Evolutionary conservation across 768 basidiomycete genomes (phyloP), one percentile per base, ranked within the genome.

Genomic region (Pisolithus orientalis): DNA sequence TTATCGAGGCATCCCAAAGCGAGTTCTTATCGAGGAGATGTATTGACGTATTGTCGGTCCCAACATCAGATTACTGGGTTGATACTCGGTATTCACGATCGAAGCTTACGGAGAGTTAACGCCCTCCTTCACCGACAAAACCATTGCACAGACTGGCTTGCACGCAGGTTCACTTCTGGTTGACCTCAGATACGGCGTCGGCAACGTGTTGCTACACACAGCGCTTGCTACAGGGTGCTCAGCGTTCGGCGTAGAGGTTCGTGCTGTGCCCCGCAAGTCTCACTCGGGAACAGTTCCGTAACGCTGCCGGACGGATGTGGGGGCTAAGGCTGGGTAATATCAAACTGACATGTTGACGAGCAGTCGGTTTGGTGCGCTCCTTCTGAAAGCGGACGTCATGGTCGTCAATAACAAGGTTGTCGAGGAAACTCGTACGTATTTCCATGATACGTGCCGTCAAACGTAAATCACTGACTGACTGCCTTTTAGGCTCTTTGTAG

Each of bases 41-140:
- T 98, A 99, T 62, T 91, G 96, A 62, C 82, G 96, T 27, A 82
- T 84, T n/a, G 94, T 97, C 1, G 94, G 94, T 5, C 96, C 96
- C 0, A 82, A 89, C 60, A 82, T 94, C n/a, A 80, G 82, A 49
- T 79, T 77, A 52, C 76, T 98, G 50, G 84, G 79, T 62, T 80
- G 84, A 58, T 94, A 97, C 66, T 80, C 82, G 61, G 82, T 89
- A 29, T 84, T 94, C 73, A 84, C 87, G 50, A 85, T 84, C 62
- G 85, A 85, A 49, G 90, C 87, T 27, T 97, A 93, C 61, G 95
- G 89, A 54, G 94, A 96, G 64, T 80, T 94, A 47, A 85, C 87
- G 82, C 90, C 88, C 2, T 78, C 77, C 53, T 80, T 94, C 57
- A 72, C 80, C 39, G 74, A 76, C 24, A 76, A 79, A 39, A 74